These are phyloP conservation scores for Daedaleopsis sinensis DNA, from an alignment of 768 basidiomycete species.

Conservation along the genomic window DNA sequence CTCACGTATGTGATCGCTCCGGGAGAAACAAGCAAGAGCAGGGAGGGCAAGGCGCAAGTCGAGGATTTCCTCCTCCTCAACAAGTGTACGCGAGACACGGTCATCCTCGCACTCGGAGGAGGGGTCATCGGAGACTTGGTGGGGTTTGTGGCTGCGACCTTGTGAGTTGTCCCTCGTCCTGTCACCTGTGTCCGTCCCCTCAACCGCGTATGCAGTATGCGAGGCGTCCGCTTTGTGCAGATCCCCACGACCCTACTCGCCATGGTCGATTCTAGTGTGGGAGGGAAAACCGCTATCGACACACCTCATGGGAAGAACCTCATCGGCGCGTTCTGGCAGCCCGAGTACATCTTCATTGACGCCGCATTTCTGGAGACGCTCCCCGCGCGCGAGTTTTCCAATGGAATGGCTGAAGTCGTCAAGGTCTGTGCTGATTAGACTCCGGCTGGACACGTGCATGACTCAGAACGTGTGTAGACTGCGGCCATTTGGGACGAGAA, in stretches of 20 bases:
- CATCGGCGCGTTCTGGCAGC: conserved; percentile 98
- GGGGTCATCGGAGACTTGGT: conserved; percentile 97
- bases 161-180: conserved; percentile 55
- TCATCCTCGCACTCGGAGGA: conserved; percentile 91
- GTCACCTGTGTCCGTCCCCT: not conserved
- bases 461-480: conserved; percentile 54
- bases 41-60: conserved; percentile 89
- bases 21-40: conserved; percentile 91
- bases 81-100: conserved; percentile 90
- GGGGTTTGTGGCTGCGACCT: conserved; percentile 96
- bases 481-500: conserved; percentile 97
- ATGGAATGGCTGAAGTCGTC: conserved; percentile 98
- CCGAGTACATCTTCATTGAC: conserved; percentile 96
- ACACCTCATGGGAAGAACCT: conserved; percentile 98
- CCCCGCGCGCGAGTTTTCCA: conserved; percentile 91
- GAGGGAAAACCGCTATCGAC: conserved; percentile 99
- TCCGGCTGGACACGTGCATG: not conserved
- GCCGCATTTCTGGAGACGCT: conserved; percentile 94
- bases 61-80: conserved; percentile 91
- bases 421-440: conserved; percentile 61
- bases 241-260: conserved; percentile 95
- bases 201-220: conserved; percentile 67
- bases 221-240: conserved; percentile 93
- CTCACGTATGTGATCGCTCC: conserved; percentile 80
- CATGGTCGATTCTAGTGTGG: conserved; percentile 98